Evolutionary conservation across 257 asterid genomes (phyloP).

Genomic region (Fraxinus quadrangulata): DNA sequence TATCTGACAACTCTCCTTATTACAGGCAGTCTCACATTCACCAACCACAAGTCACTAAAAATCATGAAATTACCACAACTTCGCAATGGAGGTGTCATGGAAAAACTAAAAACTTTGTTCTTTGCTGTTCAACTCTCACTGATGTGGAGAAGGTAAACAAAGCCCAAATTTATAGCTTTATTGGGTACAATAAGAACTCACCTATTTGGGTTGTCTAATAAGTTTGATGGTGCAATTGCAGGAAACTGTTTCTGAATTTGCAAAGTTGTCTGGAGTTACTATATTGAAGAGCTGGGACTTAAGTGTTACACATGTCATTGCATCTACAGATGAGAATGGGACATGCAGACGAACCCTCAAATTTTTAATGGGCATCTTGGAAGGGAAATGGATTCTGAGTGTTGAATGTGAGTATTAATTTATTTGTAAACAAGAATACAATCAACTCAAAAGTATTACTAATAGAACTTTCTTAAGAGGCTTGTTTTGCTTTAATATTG

Average conservation of each 20-base stretch:
- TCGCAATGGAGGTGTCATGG: constrained; percentile 50
- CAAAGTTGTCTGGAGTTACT: constrained; percentile 49
- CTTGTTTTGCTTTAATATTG: neutral
- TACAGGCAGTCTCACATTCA: constrained; percentile 44
- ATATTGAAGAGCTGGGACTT: constrained; percentile 73
- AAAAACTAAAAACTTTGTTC: constrained; percentile 51
- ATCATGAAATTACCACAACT: constrained; percentile 30
- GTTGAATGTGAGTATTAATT: constrained; percentile 59
- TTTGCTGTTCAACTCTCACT: constrained; percentile 82
- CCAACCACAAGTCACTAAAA: constrained; percentile 34
- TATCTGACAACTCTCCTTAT: neutral
- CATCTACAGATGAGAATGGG: constrained; percentile 77
- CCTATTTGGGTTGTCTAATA: neutral
- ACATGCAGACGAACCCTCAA: constrained; percentile 89
- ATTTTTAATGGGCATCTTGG: constrained; percentile 84
- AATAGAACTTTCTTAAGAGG: neutral
- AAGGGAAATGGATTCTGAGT: constrained; percentile 89
- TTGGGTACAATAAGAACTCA: neutral
- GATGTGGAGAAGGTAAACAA: constrained; percentile 61
- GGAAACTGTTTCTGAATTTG: constrained; percentile 58
- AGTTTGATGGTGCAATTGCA: constrained; percentile 33
- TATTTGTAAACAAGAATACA: neutral
- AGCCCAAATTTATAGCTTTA: constrained; percentile 5
- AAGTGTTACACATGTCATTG: constrained; percentile 79
- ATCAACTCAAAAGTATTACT: neutral